Evolutionary conservation across 169 alveolate species (phyloP).

Genomic region (Eimeria acervulina): DNA sequence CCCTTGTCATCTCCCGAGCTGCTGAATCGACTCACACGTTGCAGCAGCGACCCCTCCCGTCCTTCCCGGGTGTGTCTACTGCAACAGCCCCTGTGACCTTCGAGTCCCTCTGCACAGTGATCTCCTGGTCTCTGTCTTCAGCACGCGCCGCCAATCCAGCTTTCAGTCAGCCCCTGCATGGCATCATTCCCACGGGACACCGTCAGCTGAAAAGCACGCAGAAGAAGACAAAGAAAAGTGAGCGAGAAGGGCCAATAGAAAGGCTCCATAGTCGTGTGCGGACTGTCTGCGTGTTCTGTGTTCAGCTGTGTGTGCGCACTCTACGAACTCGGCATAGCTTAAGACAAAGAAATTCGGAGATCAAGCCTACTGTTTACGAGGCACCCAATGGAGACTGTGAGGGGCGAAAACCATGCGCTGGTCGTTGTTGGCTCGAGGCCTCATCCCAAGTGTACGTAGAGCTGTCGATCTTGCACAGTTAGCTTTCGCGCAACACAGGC

Average conservation of each 20-base stretch:
- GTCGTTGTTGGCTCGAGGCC: conserved; percentile 49
- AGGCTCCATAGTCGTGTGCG: background rate
- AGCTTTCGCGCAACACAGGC: background rate
- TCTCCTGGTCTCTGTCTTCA: background rate
- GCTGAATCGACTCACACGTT: no score
- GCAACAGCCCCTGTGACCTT: background rate
- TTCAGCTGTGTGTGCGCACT: background rate
- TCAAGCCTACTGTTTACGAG: background rate
- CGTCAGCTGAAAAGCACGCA: background rate
- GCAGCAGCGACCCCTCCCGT: background rate
- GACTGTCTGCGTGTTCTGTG: background rate
- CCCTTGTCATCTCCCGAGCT: background rate
- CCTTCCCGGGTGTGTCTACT: no score
- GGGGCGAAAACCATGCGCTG: conserved; percentile 12
- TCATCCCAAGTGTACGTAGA: conserved; percentile 48
- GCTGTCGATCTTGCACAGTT: background rate
- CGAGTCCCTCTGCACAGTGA: background rate
- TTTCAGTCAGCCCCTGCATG: background rate
- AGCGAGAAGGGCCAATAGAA: background rate
- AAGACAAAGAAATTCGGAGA: background rate
- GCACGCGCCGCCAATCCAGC: background rate
- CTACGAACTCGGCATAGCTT: background rate
- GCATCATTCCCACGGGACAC: background rate
- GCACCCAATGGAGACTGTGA: conserved; percentile 13
- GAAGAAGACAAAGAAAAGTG: background rate